Percentiles rank a stretch among this genome's conserved stretches.
These are phyloP conservation scores for Trifolium subterraneum DNA, from an alignment of 306 rosid species.

Conservation along the genomic window DNA sequence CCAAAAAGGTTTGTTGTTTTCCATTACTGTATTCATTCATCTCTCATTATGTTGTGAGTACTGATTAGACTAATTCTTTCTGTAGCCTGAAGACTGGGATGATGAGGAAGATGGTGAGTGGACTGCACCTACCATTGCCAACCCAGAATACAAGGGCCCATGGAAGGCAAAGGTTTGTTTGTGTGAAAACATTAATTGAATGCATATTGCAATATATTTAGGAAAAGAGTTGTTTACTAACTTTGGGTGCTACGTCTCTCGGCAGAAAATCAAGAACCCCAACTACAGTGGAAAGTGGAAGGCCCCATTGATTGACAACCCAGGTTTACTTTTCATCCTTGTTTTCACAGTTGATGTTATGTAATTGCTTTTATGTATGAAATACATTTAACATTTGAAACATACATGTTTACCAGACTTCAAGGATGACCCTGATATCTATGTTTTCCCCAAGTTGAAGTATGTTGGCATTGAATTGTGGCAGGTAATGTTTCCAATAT, in stretches of 20 bases:
- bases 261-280: conserved; percentile 96
- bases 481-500: conserved; percentile 67
- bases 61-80: conserved; percentile 39
- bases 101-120: conserved; percentile 99
- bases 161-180: conserved; percentile 91
- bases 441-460: conserved; percentile 92
- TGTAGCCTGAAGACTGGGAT: conserved; percentile 99
- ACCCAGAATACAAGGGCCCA: conserved; percentile 98
- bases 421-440: conserved; percentile 91
- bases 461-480: conserved; percentile 97
- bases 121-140: conserved; percentile 94
- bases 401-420: conserved; percentile 58
- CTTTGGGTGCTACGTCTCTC: background rate
- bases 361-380: background rate
- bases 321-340: conserved; percentile 58
- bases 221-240: conserved; percentile 33
- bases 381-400: conserved; percentile 26
- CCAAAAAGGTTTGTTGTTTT: conserved; percentile 74
- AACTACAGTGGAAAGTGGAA: conserved; percentile 96
- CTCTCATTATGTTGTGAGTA: conserved; percentile 8
- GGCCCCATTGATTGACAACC: conserved; percentile 96
- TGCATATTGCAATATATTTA: background rate
- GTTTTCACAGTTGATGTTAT: background rate
- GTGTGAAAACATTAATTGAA: conserved; percentile 41
- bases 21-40: conserved; percentile 14